These are phyloP conservation scores for Stephanodiscus triporus DNA, from an alignment of 108 stramenopile genomes.

Conservation along the genomic window DNA sequence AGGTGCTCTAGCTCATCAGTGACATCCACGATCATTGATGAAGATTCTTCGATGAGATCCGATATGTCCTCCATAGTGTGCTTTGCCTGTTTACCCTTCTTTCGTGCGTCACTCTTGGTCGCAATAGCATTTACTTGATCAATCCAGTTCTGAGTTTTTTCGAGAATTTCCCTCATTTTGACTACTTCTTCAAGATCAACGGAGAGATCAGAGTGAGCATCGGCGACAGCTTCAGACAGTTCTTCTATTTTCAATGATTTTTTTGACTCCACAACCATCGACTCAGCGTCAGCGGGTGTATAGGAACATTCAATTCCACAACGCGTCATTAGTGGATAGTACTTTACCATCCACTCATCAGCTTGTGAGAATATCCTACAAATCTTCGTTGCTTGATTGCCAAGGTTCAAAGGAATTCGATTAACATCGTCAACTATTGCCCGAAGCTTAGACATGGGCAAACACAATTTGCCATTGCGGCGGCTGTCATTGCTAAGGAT, in stretches of 20 bases:
- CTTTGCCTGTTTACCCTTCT: constrained; percentile 38
- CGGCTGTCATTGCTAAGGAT: constrained; percentile 69
- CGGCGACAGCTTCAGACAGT: constrained; percentile 50
- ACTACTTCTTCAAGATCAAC: constrained; percentile 73
- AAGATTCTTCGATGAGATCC: constrained; percentile 61
- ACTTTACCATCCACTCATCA: constrained; percentile 65
- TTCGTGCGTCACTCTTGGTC: constrained; percentile 49
- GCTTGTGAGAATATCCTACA: constrained; percentile 63
- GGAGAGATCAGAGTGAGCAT: constrained; percentile 57
- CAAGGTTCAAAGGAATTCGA: constrained; percentile 67
- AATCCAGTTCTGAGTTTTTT: constrained; percentile 52
- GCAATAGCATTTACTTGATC: constrained; percentile 46
- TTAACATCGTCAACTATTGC: constrained; percentile 60
- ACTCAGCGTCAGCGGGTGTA: constrained; percentile 15
- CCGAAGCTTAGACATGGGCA: constrained; percentile 60
- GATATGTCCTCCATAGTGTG: constrained; percentile 52
- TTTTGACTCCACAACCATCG: not conserved
- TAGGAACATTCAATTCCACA: constrained; percentile 54
- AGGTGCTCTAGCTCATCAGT: constrained; percentile 53
- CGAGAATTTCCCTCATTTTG: constrained; percentile 51
- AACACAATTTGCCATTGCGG: constrained; percentile 45
- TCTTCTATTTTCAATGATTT: constrained; percentile 34
- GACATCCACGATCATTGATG: constrained; percentile 55
- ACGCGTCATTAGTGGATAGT: constrained; percentile 45
- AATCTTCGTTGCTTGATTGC: constrained; percentile 62